A percentile compares a stretch with the other conserved stretches of the same genome.
Evolutionary conservation across 306 rosid genomes (phyloP).

Genomic region (Vigna unguiculata): DNA sequence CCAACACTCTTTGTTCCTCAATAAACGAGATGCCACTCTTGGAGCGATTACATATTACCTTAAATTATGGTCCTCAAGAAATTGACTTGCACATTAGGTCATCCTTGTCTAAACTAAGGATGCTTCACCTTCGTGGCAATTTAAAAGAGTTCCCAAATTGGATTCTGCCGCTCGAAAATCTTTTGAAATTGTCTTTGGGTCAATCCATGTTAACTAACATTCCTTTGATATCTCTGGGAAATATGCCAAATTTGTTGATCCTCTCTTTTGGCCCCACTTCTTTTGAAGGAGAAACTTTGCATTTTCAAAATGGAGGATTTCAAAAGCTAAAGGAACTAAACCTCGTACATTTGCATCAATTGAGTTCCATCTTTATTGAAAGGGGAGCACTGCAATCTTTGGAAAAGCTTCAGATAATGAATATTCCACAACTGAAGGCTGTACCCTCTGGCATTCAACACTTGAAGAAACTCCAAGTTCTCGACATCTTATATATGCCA

Average conservation of each 20-base stretch:
- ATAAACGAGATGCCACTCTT: neutral
- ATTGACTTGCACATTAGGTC: neutral
- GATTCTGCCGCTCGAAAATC: neutral
- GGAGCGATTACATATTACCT: neutral
- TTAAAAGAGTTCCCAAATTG: neutral
- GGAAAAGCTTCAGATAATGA: fast-evolving
- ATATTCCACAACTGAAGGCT: neutral
- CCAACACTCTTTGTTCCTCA: neutral
- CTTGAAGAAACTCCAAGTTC: neutral
- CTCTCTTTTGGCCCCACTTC: fast-evolving
- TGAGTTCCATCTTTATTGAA: neutral
- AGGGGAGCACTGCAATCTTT: neutral
- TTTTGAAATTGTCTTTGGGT: neutral
- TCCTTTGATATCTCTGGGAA: neutral
- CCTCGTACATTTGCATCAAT: fast-evolving
- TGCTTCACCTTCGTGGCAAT: neutral
- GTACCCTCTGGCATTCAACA: neutral
- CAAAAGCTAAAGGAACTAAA: neutral
- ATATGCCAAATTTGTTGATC: neutral
- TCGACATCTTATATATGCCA: neutral
- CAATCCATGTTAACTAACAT: neutral
- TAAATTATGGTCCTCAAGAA: too few relatives aligned
- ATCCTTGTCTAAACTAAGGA: neutral
- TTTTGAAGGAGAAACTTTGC: neutral
- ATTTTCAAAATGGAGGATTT: neutral